These are phyloP conservation scores for Torulaspora delbrueckii DNA, from an alignment of 805 yeast species.

Conservation along the genomic window DNA sequence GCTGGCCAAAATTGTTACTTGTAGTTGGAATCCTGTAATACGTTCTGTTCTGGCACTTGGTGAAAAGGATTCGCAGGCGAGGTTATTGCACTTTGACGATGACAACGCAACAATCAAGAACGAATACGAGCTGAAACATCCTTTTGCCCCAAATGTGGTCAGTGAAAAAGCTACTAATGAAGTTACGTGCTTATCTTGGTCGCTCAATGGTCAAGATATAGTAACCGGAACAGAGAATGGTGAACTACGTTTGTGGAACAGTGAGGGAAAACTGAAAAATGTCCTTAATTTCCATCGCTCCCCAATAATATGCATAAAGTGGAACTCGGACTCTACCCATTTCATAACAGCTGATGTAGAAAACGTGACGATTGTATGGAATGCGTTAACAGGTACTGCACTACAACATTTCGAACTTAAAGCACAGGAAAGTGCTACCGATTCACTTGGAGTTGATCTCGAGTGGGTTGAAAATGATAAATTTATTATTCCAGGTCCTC, in stretches of 20 bases:
- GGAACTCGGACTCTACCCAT: constrained; percentile 56
- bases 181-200: constrained; percentile 50
- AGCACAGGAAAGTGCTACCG: constrained; percentile 14
- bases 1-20: constrained; percentile 43
- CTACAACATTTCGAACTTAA: constrained; percentile 43
- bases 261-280: constrained; percentile 60
- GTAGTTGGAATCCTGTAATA: constrained; percentile 54
- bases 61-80: constrained; percentile 44
- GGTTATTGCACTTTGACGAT: constrained; percentile 38
- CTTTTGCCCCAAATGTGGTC: constrained; percentile 27
- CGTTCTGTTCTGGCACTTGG: constrained; percentile 51
- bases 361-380: constrained; percentile 60
- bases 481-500: constrained; percentile 64
- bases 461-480: constrained; percentile 70
- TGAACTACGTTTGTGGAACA: constrained; percentile 73
- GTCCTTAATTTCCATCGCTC: constrained; percentile 48
- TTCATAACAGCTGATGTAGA: constrained; percentile 57
- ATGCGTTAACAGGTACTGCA: constrained; percentile 48
- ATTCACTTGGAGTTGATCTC: constrained; percentile 48
- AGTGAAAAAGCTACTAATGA: constrained; percentile 23
- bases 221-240: constrained; percentile 67
- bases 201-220: constrained; percentile 56
- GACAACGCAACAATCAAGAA: constrained; percentile 12
- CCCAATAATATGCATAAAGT: constrained; percentile 51
- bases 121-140: constrained; percentile 33